A percentile compares a stretch with the other conserved stretches of the same genome.
These are phyloP conservation scores for Chlamydomonas eustigma DNA, from an alignment of 139 green algal species.

Conservation along the genomic window DNA sequence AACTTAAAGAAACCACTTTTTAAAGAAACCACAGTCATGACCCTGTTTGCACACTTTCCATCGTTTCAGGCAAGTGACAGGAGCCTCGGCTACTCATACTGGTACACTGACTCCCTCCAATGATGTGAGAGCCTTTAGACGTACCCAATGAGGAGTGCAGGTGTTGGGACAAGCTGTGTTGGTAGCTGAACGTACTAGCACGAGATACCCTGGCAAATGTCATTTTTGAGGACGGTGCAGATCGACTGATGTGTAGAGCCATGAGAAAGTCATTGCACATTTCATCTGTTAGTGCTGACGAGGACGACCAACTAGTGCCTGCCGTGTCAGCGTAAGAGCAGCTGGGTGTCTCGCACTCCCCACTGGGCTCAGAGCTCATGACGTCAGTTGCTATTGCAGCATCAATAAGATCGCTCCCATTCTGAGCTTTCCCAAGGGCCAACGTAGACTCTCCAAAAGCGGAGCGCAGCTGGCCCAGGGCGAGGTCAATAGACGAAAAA, in stretches of 20 bases:
- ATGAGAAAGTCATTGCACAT: background rate
- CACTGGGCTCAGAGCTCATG: background rate
- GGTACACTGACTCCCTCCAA: no score
- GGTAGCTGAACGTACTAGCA: no score
- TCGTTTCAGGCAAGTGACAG: no score
- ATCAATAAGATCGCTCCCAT: background rate
- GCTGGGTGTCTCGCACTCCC: background rate
- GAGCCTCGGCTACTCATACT: no score
- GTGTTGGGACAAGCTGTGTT: no score
- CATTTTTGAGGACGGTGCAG: no score
- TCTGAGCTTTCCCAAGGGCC: background rate
- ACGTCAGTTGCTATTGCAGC: background rate
- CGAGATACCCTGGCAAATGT: no score
- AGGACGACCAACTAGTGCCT: background rate
- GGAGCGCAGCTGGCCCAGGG: background rate
- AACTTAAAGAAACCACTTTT: no score
- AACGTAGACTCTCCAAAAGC: background rate
- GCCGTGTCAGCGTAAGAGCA: background rate
- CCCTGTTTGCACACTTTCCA: no score
- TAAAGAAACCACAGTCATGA: no score
- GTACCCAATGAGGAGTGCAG: no score
- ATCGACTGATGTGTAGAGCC: background rate
- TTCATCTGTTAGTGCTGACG: background rate
- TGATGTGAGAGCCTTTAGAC: no score
- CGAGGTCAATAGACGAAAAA: slow-evolving; percentile 9